phyloP scores from a whole-genome alignment of 1,139 yeast species.

The Insectozyma bohioensis region DNA sequence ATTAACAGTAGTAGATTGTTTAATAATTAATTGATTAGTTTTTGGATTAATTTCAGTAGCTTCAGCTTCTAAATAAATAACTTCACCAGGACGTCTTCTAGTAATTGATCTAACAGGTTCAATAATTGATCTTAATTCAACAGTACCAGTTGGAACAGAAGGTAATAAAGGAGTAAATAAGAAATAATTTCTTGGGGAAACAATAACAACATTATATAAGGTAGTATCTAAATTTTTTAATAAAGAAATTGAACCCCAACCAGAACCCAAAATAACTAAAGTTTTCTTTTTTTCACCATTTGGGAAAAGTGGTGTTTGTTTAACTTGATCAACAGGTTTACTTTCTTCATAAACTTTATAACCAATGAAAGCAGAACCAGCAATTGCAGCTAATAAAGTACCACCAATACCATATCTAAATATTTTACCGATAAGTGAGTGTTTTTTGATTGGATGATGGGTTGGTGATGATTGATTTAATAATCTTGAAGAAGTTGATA shows the following conservation, averaged over 20 bases:
- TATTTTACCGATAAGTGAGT: constrained; percentile 21
- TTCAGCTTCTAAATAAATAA: constrained; percentile 86
- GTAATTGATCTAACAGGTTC: constrained; percentile 81
- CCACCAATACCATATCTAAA: constrained; percentile 33
- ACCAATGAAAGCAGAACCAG: constrained; percentile 48
- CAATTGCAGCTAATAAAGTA: constrained; percentile 29
- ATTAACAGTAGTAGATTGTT: constrained; percentile 52
- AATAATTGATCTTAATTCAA: constrained; percentile 85
- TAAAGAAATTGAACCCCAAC: constrained; percentile 89
- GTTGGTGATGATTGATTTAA: constrained; percentile 13
- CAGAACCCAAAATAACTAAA: constrained; percentile 85
- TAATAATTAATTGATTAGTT: constrained; percentile 46
- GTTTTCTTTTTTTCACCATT: constrained; percentile 83
- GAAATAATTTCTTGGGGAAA: constrained; percentile 93
- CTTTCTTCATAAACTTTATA: constrained; percentile 62
- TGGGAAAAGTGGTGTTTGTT: constrained; percentile 57
- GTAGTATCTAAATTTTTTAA: constrained; percentile 85
- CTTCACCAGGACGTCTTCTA: constrained; percentile 70
- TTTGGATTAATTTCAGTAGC: constrained; percentile 80
- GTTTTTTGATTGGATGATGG: constrained; percentile 13
- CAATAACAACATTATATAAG: constrained; percentile 81
- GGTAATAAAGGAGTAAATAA: constrained; percentile 92
- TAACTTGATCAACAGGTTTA: constrained; percentile 55
- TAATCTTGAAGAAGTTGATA: constrained; percentile 17
- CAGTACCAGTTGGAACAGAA: constrained; percentile 90